Base-by-base conservation (phyloP, 2,329 filamentous ascomycete genomes). In the Penicillium sp. region DNA sequence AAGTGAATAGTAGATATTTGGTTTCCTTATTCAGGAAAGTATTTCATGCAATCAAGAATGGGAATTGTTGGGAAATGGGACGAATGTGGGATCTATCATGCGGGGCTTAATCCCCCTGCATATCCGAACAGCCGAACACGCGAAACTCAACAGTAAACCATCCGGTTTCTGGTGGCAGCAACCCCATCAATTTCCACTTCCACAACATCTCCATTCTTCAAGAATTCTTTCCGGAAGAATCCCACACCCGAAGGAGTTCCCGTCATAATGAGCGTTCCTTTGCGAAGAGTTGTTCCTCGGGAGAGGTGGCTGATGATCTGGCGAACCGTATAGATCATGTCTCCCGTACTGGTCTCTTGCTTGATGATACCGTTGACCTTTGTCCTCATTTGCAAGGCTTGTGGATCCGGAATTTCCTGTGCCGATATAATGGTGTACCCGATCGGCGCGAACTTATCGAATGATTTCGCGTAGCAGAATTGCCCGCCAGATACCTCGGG, bases 201-300 rank as follows among this genome's bases (percentile, higher is more conserved):
- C 6, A 64, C 57, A 3, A 58, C 33, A 54, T 65, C 62, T 1
- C 52, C 51, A 43, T 64, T 22, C 29, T 52, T 14, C 19, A 57
- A 45, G 39, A 52, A 58, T 31, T 54, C 58, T 29, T 59, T 55
- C 16, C 52, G 54, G 42, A 57, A 63, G 46, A 63, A 58, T 21
- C 71, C 70, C 1, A 73, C 65, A 0, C 72, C 71, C 10, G 66
- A 62, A 1, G 73, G 72, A 4, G 78, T 79, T 4, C 77, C 76
- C 1, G 75, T 78, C 68, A 77, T 72, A 46, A 78, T 74, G 21
- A 76, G 51, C 2, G 74, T 77, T 5, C 74, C 75, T n/a, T 67
- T 62, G 45, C 68, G 67, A 9, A 78, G 62, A 2, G 75, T 77
- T 3, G 71, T 77, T 13, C 75, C 74, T 35, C 70, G 67, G 2